Conservation (phyloP, 768 basidiomycete species). For the Lactarius akahatsu region DNA sequence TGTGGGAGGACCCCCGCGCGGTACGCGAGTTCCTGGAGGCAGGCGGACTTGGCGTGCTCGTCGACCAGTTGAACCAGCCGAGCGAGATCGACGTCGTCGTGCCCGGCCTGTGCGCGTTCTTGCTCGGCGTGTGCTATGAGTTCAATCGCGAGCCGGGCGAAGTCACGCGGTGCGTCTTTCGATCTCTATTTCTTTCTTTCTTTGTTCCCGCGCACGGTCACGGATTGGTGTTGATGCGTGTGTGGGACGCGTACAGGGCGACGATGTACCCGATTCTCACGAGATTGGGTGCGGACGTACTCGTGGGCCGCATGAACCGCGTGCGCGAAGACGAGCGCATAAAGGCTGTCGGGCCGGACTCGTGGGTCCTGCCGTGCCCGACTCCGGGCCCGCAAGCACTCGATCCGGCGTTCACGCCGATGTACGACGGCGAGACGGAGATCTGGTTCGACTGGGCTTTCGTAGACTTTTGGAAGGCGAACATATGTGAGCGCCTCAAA, state of each 20-base stretch:
- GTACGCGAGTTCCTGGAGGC: slow-evolving; percentile 89
- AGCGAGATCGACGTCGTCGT: slow-evolving; percentile 83
- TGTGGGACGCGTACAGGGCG: slow-evolving; percentile 44
- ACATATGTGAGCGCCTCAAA: slow-evolving; percentile 63
- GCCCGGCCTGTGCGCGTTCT: slow-evolving; percentile 86
- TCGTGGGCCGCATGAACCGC: slow-evolving; percentile 82
- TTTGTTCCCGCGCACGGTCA: background rate
- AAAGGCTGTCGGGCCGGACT: slow-evolving; percentile 84
- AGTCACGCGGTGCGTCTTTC: slow-evolving; percentile 73
- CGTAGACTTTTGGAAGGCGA: slow-evolving; percentile 98
- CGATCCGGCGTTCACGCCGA: slow-evolving; percentile 39
- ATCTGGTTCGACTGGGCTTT: slow-evolving; percentile 99
- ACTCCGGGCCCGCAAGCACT: slow-evolving; percentile 34
- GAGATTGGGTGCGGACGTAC: slow-evolving; percentile 85
- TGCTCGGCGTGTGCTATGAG: slow-evolving; percentile 93
- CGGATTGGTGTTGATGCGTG: background rate
- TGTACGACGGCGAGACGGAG: slow-evolving; percentile 64
- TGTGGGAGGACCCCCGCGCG: slow-evolving; percentile 92
- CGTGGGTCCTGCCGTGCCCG: slow-evolving; percentile 63
- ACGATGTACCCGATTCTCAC: slow-evolving; percentile 89
- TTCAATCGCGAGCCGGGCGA: slow-evolving; percentile 95
- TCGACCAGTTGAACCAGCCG: slow-evolving; percentile 91
- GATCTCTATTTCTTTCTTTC: too few relatives aligned
- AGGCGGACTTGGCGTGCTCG: slow-evolving; percentile 86
- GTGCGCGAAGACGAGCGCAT: slow-evolving; percentile 92